These are phyloP conservation scores for Adansonia digitata DNA, from an alignment of 345 rosid genomes.

Conservation along the genomic window DNA sequence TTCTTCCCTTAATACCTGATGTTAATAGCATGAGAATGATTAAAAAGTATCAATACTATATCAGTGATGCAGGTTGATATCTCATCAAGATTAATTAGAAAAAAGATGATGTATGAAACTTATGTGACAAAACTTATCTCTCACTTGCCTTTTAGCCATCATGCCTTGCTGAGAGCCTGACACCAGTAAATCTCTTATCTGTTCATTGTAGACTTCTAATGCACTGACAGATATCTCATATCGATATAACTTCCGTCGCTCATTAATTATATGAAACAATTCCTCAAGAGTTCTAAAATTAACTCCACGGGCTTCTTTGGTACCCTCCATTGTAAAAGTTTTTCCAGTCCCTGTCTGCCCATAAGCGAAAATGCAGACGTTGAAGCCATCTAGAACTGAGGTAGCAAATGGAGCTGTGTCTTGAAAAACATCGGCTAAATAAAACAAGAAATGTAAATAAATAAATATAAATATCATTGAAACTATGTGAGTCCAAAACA, in stretches of 20 bases:
- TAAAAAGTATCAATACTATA: background rate
- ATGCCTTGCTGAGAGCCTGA: slow-evolving; percentile 52
- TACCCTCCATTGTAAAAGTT: slow-evolving; percentile 94
- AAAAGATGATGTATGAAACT: no score
- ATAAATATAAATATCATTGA: background rate
- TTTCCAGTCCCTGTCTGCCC: slow-evolving; percentile 98
- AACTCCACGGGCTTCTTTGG: slow-evolving; percentile 84
- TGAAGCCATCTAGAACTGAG: slow-evolving; percentile 93
- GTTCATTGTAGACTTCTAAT: slow-evolving; percentile 96
- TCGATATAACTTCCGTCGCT: slow-evolving; percentile 50
- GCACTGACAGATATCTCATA: slow-evolving; percentile 89
- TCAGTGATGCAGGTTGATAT: background rate
- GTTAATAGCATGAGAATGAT: background rate
- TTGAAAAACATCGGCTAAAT: slow-evolving; percentile 73
- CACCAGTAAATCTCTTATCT: slow-evolving; percentile 75
- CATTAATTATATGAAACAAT: slow-evolving; percentile 58
- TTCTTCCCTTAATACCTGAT: background rate
- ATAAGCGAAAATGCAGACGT: slow-evolving; percentile 90
- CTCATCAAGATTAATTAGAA: background rate
- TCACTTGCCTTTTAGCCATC: slow-evolving; percentile 56
- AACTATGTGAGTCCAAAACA: background rate
- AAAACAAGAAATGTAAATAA: slow-evolving; percentile 14
- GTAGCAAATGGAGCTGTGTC: slow-evolving; percentile 86
- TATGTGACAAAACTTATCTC: no score
- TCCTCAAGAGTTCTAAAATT: slow-evolving; percentile 86